Evolutionary conservation across 140 eudicot species (phyloP), one percentile per base, ranked within the genome.

Genomic region (Cichorium intybus): DNA sequence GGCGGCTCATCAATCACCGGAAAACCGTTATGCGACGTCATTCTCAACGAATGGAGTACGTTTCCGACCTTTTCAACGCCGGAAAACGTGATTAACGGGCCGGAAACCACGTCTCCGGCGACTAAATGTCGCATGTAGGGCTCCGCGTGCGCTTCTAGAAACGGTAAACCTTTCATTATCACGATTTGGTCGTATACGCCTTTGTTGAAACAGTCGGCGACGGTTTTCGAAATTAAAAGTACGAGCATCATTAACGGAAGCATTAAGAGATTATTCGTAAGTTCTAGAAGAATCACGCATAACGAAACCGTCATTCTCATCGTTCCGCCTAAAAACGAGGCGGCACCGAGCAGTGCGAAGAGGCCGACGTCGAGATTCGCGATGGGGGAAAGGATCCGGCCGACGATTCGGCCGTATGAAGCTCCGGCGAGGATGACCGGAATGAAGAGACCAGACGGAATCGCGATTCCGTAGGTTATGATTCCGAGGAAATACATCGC

Each of bases 271-370:
- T 92, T 74, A 58, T 94, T 82, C 3, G 99, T 94, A 27, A 94
- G 97, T 68, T 94, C 99, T 10, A 94, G 94, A 55, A 94, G 87
- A 23, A 94, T 94, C 50, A 94, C 97, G 26, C 99, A 94, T 6
- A 94, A 75, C 0, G 99, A 94, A 3, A 94, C 99, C 0, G 99
- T 94, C 99, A 94, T 94, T 70, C 99, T 80, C 99, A 94, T 94
- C 0, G 99, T 94, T 34, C 99, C 99, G 54, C 99, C 99, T 39
- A 94, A 95, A 52, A 94, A 94, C 5, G 99, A 94, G 55, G 99
- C 99, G 18, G 99, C 93, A 50, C 99, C 97, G 39, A 93, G 95
- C 18, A 93, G 80, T 0, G 95, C 84, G 49, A 83, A 93, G 53
- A 85, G 84, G 26, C 99, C 99, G 6, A 75, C 75, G 43, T 86